phyloP scores from a whole-genome alignment of 2,329 filamentous ascomycete species.

The Exophiala sp. region DNA sequence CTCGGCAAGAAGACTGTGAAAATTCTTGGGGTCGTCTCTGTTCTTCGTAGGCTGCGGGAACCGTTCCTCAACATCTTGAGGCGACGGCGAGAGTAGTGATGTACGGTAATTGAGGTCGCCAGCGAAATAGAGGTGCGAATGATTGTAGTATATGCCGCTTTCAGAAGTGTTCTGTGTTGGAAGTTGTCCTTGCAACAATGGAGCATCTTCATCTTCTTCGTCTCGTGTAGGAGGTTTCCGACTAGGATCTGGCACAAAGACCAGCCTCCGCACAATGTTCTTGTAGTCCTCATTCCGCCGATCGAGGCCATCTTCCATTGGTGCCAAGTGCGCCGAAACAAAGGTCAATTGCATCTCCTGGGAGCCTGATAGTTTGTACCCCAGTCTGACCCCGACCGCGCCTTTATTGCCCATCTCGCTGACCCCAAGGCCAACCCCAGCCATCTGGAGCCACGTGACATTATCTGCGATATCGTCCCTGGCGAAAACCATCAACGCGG shows the following conservation, averaged over 20 bases:
- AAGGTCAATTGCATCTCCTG: constrained; percentile 62
- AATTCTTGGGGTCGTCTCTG: constrained; percentile 57
- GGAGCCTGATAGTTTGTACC: constrained; percentile 39
- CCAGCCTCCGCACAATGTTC: constrained; percentile 72
- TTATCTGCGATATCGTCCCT: constrained; percentile 56
- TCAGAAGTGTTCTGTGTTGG: constrained; percentile 31
- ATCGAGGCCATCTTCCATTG: constrained; percentile 75
- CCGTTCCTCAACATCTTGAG: constrained; percentile 47
- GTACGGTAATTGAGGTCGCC: constrained; percentile 97
- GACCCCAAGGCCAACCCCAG: constrained; percentile 77
- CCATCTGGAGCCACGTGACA: constrained; percentile 67
- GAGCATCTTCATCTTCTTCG: constrained; percentile 45
- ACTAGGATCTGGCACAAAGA: constrained; percentile 54
- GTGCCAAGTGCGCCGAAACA: constrained; percentile 80
- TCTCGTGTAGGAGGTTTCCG: constrained; percentile 6
- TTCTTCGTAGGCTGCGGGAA: constrained; percentile 62
- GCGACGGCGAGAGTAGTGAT: constrained; percentile 60
- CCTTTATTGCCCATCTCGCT: constrained; percentile 95
- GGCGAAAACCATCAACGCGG: constrained; percentile 80
- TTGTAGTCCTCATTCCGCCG: constrained; percentile 85
- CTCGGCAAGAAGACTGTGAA: constrained; percentile 61
- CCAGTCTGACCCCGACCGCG: constrained; percentile 73
- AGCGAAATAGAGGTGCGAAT: constrained; percentile 75
- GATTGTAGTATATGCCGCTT: constrained; percentile 66
- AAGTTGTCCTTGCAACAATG: constrained; percentile 20